Evolutionary conservation across 169 alveolate genomes (phyloP).

Genomic region (Plasmodium falciparum): DNA sequence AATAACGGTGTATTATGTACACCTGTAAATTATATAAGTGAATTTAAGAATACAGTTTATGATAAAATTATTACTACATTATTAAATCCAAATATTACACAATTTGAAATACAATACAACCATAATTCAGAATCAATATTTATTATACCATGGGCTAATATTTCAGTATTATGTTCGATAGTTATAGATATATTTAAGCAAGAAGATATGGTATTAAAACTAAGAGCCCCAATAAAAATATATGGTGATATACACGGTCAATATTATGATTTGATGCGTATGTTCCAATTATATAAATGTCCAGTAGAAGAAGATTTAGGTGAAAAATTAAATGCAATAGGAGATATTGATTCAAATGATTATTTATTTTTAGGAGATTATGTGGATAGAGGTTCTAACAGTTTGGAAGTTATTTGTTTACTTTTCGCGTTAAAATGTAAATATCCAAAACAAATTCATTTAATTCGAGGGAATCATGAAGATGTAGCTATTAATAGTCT

Average conservation of each 20-base stretch:
- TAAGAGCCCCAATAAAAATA: constrained; percentile 97
- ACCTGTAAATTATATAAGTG: constrained; percentile 77
- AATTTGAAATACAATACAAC: constrained; percentile 76
- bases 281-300: constrained; percentile 91
- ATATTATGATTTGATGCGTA: constrained; percentile 98
- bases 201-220: constrained; percentile 97
- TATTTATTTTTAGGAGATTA: constrained; percentile 98
- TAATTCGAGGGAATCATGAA: constrained; percentile 99
- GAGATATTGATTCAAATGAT: constrained; percentile 98
- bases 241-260: constrained; percentile 99
- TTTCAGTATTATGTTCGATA: constrained; percentile 83
- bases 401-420: constrained; percentile 93
- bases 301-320: constrained; percentile 91
- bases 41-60: constrained; percentile 83
- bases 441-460: constrained; percentile 98
- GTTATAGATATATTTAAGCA: constrained; percentile 89
- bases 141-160: constrained; percentile 87
- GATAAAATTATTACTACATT: constrained; percentile 82
- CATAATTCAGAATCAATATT: constrained; percentile 80
- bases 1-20: constrained; percentile 82
- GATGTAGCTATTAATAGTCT: constrained; percentile 98
- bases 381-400: constrained; percentile 98
- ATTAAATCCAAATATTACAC: constrained; percentile 82
- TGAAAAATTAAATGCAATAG: constrained; percentile 88
- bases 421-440: constrained; percentile 96